These are phyloP conservation scores for Cucurbita pepo DNA, from an alignment of 306 rosid genomes.

Conservation along the genomic window DNA sequence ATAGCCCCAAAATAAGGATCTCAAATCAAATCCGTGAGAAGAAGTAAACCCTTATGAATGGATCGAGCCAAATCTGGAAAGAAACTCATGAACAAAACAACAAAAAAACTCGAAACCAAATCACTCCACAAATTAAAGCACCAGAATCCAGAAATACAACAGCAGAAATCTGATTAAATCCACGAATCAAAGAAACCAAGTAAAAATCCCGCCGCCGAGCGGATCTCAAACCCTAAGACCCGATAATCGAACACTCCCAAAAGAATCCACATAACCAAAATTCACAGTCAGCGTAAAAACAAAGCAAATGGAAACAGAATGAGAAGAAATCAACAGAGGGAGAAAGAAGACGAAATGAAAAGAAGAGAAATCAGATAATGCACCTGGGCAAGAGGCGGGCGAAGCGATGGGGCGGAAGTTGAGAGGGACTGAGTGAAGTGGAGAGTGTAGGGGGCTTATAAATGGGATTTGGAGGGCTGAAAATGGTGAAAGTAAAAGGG, in stretches of 20 bases:
- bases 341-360: neutral
- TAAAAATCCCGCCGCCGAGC: neutral
- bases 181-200: neutral
- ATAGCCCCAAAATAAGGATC: neutral
- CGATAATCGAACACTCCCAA: neutral
- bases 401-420: neutral
- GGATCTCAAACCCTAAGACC: neutral
- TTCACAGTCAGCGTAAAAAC: neutral
- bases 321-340: neutral
- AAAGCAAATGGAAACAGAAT: neutral
- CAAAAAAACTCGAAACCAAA: neutral
- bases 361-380: conserved; percentile 4
- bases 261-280: neutral
- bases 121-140: neutral
- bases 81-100: neutral
- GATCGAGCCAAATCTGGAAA: neutral
- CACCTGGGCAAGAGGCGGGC: conserved; percentile 24
- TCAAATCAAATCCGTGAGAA: neutral
- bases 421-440: conserved; percentile 1
- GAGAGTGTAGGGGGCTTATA: conserved; percentile 11
- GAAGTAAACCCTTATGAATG: neutral
- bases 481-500: neutral
- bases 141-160: neutral
- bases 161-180: neutral
- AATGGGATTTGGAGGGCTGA: conserved; percentile 13